Conservation (phyloP, 2,329 filamentous ascomycete species). For the Didymella keratinophila region DNA sequence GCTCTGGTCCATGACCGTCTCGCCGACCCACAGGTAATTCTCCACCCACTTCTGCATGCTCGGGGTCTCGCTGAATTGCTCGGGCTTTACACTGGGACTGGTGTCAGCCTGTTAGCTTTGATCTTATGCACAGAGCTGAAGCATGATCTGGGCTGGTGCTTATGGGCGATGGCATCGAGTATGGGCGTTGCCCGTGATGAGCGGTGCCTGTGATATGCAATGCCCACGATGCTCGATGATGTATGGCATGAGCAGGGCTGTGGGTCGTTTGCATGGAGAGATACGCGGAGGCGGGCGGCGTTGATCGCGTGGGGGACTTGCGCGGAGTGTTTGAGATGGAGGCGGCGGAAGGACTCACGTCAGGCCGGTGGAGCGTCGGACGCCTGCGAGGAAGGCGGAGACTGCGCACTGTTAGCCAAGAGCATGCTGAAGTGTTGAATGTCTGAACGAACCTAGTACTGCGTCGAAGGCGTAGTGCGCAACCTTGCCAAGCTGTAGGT, state of each 20-base stretch:
- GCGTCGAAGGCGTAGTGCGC: slow-evolving; percentile 97
- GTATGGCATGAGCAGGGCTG: too few species aligned
- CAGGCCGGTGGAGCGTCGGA: slow-evolving; percentile 96
- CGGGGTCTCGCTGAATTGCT: slow-evolving; percentile 83
- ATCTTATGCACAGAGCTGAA: too few species aligned
- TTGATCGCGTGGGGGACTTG: slow-evolving; percentile 1
- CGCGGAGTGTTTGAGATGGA: not conserved
- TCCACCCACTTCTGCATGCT: slow-evolving; percentile 88
- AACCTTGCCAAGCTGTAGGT: slow-evolving; percentile 85
- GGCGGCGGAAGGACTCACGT: slow-evolving; percentile 91
- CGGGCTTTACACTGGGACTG: slow-evolving; percentile 84
- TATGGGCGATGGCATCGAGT: too few species aligned
- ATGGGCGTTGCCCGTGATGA: too few species aligned
- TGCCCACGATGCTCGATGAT: too few species aligned
- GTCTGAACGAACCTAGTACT: slow-evolving; percentile 74
- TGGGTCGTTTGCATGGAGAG: slow-evolving; percentile 29
- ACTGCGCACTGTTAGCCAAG: slow-evolving; percentile 61
- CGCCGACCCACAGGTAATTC: slow-evolving; percentile 91
- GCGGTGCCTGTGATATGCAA: too few species aligned
- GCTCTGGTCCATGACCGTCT: slow-evolving; percentile 98
- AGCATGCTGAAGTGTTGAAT: slow-evolving; percentile 9
- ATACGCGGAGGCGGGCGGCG: slow-evolving; percentile 32
- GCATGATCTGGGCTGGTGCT: too few species aligned
- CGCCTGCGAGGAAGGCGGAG: slow-evolving; percentile 93
- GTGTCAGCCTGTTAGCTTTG: slow-evolving; percentile 43